Conservation (phyloP, 2,329 filamentous ascomycete genomes). For the Cladophialophora yegresii region DNA sequence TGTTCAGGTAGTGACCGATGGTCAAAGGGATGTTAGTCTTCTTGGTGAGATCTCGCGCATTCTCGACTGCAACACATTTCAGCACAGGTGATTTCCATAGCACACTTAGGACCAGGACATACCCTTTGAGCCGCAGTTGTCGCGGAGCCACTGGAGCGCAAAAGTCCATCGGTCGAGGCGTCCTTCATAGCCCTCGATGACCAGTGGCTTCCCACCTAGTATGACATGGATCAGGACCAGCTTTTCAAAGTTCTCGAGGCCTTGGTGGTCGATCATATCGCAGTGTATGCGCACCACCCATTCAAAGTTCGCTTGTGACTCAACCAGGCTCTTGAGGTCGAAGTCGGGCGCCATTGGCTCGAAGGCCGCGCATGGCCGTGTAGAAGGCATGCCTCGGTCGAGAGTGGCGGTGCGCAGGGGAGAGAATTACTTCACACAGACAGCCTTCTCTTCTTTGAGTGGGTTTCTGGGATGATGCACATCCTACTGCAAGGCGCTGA, state of each 20-base stretch:
- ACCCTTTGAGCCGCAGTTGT: slow-evolving; percentile 78
- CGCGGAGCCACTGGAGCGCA: slow-evolving; percentile 75
- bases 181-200: slow-evolving; percentile 85
- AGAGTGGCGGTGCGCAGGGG: neutral
- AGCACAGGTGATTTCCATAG: slow-evolving; percentile 11
- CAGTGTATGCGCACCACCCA: slow-evolving; percentile 80
- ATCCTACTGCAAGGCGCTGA: neutral
- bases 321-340: slow-evolving; percentile 73
- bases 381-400: slow-evolving; percentile 66
- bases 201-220: slow-evolving; percentile 78
- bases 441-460: slow-evolving; percentile 15
- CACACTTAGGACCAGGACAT: slow-evolving; percentile 38
- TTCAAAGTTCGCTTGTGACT: slow-evolving; percentile 79
- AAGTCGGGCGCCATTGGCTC: slow-evolving; percentile 87
- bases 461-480: neutral
- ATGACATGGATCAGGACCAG: slow-evolving; percentile 82
- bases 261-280: slow-evolving; percentile 74
- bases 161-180: slow-evolving; percentile 76
- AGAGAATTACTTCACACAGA: neutral
- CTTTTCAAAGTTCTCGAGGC: slow-evolving; percentile 79
- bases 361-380: slow-evolving; percentile 83
- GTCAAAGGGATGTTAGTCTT: slow-evolving; percentile 79
- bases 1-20: slow-evolving; percentile 84
- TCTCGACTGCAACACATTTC: slow-evolving; percentile 63
- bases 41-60: slow-evolving; percentile 75